Conservation (phyloP, 2,329 filamentous ascomycete genomes). For the Diaporthe caulivora region DNA sequence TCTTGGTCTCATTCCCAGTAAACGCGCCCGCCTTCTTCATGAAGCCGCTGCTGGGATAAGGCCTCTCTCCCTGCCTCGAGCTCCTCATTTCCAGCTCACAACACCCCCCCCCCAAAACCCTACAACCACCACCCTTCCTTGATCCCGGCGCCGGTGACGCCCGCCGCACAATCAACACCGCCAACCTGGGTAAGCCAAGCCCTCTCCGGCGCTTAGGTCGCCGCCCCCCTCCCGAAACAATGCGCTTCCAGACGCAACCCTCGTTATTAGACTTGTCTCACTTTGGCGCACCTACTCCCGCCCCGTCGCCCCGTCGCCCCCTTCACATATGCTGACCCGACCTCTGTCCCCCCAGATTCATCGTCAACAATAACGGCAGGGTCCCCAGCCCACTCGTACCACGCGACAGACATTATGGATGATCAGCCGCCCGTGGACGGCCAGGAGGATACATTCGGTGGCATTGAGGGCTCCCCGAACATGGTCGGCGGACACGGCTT, state of each 20-base stretch:
- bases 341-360: slow-evolving; percentile 53
- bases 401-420: slow-evolving; percentile 65
- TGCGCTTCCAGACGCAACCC: slow-evolving; percentile 26
- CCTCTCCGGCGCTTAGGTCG: slow-evolving; percentile 9
- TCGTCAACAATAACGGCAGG: slow-evolving; percentile 61
- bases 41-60: slow-evolving; percentile 38
- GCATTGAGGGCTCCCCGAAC: slow-evolving; percentile 62
- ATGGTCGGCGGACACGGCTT: slow-evolving; percentile 51
- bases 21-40: slow-evolving; percentile 35
- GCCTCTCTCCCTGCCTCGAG: slow-evolving; percentile 28
- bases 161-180: slow-evolving; percentile 7
- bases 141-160: slow-evolving; percentile 11
- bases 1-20: not conserved
- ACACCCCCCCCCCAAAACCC: not conserved
- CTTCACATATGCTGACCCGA: slow-evolving; percentile 46
- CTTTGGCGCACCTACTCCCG: slow-evolving; percentile 32
- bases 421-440: slow-evolving; percentile 54
- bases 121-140: slow-evolving; percentile 5
- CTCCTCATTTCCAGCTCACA: not conserved
- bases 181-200: slow-evolving; percentile 35
- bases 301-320: slow-evolving; percentile 45
- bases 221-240: slow-evolving; percentile 27
- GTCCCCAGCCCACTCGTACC: slow-evolving; percentile 65
- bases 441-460: slow-evolving; percentile 63
- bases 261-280: slow-evolving; percentile 32